Base-by-base conservation (phyloP, 2,329 filamentous ascomycete species). In the Epichloe sylvatica region DNA sequence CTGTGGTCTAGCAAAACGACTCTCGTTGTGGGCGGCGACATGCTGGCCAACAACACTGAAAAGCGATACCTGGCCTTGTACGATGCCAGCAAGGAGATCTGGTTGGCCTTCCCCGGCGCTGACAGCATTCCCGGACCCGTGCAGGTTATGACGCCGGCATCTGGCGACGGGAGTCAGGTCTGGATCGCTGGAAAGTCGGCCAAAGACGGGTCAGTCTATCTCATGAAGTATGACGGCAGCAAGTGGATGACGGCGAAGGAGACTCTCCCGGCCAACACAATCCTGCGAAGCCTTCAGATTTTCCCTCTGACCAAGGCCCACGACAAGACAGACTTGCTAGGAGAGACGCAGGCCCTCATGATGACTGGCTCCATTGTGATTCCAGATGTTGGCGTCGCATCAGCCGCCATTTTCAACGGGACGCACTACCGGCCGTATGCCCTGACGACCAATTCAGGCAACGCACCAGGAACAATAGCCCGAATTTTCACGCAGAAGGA, bases 401-500 rank as follows among this genome's bases (percentile, higher is more conserved):
- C 91, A 13, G 89, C 87, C 8, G 91, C 83, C 7, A 71, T 96
- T 30, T 98, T 86, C 70, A 87, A 97, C 60, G 92, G 92, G 58
- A 87, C 81, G 11, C 70, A 72, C 3, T 81, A 91, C 62, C 73
- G 74, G 47, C 91, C 92, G 0, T 95, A 91, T 64, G 77, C 88
- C 39, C 76, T 98, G 40, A 86, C 90, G 2, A 84, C 80, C 43
- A 83, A 75, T 51, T 67, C 75, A 12, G 74, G 80, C 59, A 80
- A 80, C 51, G 72, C 74, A 12, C 71, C 78, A 11, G 88, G 90
- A 45, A 90, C 80, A 58, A 78, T 98, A 59, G 81, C 84, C 35
- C 80, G 79, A 56, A 75, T 97, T 53, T 94, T 98, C 64, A 84
- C 90, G 11, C 81, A 94, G 68, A 84, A 86, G 45, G 72, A 83